Evolutionary conservation across 192 early-diverging fungal genomes (phyloP).

Genomic region (Mortierella alpina): DNA sequence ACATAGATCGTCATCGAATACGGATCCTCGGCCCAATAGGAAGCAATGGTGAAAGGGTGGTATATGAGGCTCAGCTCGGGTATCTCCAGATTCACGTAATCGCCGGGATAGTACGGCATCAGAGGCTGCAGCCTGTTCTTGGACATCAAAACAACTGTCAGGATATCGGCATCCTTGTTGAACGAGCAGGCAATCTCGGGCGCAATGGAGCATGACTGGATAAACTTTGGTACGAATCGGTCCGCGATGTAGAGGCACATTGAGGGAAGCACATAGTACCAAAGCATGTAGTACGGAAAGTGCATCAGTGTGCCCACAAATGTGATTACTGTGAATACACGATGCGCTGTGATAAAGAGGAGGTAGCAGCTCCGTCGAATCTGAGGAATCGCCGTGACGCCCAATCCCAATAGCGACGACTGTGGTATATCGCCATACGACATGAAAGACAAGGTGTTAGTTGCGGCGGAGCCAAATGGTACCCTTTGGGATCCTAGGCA

Average conservation of each 20-base stretch:
- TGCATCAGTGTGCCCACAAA: constrained; percentile 50
- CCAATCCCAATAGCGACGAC: constrained; percentile 11
- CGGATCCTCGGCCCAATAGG: constrained; percentile 48
- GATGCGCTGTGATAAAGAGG: constrained; percentile 27
- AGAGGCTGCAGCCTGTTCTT: constrained; percentile 29
- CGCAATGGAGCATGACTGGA: constrained; percentile 27
- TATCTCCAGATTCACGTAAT: constrained; percentile 46
- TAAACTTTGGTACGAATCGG: constrained; percentile 43
- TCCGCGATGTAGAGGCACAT: constrained; percentile 44
- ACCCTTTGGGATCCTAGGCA: not conserved
- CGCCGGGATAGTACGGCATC: constrained; percentile 43
- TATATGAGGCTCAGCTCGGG: constrained; percentile 32
- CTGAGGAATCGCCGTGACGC: constrained; percentile 12
- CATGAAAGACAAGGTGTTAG: not conserved
- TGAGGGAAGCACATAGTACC: constrained; percentile 47
- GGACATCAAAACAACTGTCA: constrained; percentile 23
- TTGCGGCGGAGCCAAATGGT: too few species aligned
- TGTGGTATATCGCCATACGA: not conserved
- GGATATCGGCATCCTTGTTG: constrained; percentile 44
- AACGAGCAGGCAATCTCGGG: constrained; percentile 26
- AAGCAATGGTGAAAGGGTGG: constrained; percentile 48
- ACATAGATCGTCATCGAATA: constrained; percentile 50
- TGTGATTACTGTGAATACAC: constrained; percentile 32
- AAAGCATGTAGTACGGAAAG: constrained; percentile 48
- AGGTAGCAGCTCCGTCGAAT: constrained; percentile 24